Base-by-base conservation (phyloP, 2,329 filamentous ascomycete species). In the Zalaria sp. region DNA sequence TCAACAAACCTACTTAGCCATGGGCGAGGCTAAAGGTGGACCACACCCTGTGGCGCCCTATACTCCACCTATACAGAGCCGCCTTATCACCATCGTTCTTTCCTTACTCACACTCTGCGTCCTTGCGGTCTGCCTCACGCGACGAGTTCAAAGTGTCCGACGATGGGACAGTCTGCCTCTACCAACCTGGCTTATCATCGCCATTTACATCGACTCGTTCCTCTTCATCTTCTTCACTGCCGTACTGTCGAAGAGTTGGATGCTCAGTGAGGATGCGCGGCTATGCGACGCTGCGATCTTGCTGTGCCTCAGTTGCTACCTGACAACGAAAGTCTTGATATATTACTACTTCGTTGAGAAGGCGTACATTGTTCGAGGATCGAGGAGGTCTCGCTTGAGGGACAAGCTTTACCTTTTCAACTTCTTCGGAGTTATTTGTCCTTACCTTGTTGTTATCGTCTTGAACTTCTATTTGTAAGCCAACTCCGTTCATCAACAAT, bases 261-360 rank as follows among this genome's bases (percentile, higher is more conserved):
- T 73, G 1, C 62, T 79, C 39, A 72, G 77, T 46, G 64, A 61
- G 10, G 72, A 65, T 25, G 49, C 60, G 3, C 51, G 54, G 2
- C 62, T 73, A 4, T 81, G 77, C 52, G 68, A 73, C 36, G 67
- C 69, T 4, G 73, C 74, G 5, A 75, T 80, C 34, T 47, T 79
- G 4, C 60, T 80, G 1, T 81, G 77, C 3, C 5, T 8, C n/a
- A 11, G 27, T 5, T 39, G 37, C 11, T 3, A 9, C 29, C 37
- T 35, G 29, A 32, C 29, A 3, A 32, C 29, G 29, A n/a, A 7
- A n/a, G 11, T 40, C 37, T 57, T 79, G 25, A 74, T 79, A n/a
- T 81, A 80, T 51, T 63, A 75, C 26, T 81, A 80, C 52, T 61
- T 81, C 2, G 75, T 77, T 1, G 77, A 81, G 53, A 77, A 76